phyloP scores from a whole-genome alignment of 805 yeast genomes.

The Starmerella powellii region DNA sequence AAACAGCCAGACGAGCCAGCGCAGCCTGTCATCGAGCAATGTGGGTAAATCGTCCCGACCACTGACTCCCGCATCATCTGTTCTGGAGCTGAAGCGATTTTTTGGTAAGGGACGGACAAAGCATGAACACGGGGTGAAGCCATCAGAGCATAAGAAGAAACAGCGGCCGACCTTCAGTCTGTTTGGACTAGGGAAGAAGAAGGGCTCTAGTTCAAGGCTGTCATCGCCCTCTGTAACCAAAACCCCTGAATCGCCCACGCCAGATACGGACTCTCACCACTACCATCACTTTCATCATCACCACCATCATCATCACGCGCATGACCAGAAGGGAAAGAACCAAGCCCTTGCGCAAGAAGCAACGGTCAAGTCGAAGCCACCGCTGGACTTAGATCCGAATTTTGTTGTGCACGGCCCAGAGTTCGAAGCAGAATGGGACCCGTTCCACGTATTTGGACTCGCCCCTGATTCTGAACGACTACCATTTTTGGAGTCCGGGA shows the following conservation, averaged over 20 bases:
- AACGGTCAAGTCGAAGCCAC: background rate
- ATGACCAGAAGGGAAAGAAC: background rate
- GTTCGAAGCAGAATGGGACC: slow-evolving; percentile 20
- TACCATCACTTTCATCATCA: background rate
- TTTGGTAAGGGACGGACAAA: slow-evolving; percentile 22
- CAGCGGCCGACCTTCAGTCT: slow-evolving; percentile 1
- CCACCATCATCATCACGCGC: background rate
- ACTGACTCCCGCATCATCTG: slow-evolving; percentile 7
- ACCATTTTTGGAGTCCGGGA: slow-evolving; percentile 34
- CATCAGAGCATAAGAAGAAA: background rate
- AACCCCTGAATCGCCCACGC: background rate
- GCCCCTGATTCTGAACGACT: slow-evolving; percentile 14
- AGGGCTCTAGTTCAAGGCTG: background rate
- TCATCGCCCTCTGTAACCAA: background rate
- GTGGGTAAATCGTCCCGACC: background rate
- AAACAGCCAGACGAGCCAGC: slow-evolving; percentile 8
- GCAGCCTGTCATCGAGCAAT: background rate
- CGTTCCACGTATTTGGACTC: slow-evolving; percentile 19
- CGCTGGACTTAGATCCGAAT: slow-evolving; percentile 11
- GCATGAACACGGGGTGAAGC: slow-evolving; percentile 15
- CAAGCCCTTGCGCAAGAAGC: background rate
- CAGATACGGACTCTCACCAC: background rate
- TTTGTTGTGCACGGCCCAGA: slow-evolving; percentile 18
- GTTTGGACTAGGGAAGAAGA: slow-evolving; percentile 2
- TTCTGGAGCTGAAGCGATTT: slow-evolving; percentile 22